phyloP scores from a whole-genome alignment of 805 yeast species.

The Metschnikowia borealis region DNA sequence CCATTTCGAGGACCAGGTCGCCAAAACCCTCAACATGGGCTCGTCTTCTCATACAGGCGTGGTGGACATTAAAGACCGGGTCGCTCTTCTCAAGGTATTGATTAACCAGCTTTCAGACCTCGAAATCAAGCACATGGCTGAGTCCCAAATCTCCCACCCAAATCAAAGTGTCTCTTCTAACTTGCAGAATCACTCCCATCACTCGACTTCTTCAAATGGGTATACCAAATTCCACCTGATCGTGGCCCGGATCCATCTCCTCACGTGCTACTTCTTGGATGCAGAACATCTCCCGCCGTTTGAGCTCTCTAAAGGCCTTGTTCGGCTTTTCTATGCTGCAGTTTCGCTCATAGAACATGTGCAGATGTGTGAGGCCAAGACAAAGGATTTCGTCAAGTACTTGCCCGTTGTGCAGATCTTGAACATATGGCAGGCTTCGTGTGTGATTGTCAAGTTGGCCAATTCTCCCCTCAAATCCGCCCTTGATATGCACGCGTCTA shows the following conservation, averaged over 20 bases:
- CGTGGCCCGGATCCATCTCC: conserved; percentile 75
- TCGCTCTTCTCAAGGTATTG: conserved; percentile 69
- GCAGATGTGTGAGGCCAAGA: conserved; percentile 52
- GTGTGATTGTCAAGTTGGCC: conserved; percentile 71
- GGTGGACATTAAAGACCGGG: conserved; percentile 63
- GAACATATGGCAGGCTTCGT: conserved; percentile 88
- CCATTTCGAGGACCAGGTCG: conserved; percentile 80
- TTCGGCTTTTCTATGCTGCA: conserved; percentile 77
- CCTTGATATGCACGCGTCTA: conserved; percentile 69
- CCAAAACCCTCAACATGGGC: conserved; percentile 70
- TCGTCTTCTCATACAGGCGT: conserved; percentile 63
- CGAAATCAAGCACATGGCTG: conserved; percentile 49
- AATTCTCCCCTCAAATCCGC: conserved; percentile 69
- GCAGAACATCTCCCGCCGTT: conserved; percentile 46
- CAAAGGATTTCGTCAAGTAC: conserved; percentile 63
- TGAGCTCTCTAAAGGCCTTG: conserved; percentile 69
- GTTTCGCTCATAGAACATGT: conserved; percentile 67
- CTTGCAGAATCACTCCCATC: too few relatives aligned
- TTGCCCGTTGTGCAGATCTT: conserved; percentile 81
- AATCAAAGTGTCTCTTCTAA: too few relatives aligned
- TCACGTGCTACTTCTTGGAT: conserved; percentile 79
- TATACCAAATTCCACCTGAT: conserved; percentile 64
- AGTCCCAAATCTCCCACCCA: conserved; percentile 17
- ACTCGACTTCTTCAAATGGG: conserved; percentile 42
- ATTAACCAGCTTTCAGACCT: conserved; percentile 71